Base-by-base conservation (phyloP, 192 early-diverging fungal species). In the Gigaspora rosea region DNA sequence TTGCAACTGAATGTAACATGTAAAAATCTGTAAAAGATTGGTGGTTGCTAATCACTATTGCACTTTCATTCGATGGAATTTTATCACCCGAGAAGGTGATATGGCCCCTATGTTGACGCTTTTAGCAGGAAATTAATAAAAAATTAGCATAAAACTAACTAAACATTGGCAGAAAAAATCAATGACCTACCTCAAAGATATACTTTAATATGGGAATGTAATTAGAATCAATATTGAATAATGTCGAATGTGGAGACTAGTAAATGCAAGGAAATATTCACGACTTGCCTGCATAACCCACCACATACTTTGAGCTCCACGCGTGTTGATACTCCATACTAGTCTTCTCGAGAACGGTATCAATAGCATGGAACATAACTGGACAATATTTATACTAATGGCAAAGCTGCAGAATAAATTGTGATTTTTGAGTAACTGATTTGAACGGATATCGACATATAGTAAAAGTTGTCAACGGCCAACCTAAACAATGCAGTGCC, bases 51-150 rank as follows among this genome's bases (percentile, higher is more conserved):
- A 89, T 81, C 47, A 89, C 88, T 51, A 89, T 51, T 6, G 88
- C 88, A 32, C 82, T 84, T 74, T 89, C 88, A 22, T 82, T 32
- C 9, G 79, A 33, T 18, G 86, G 85, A 12, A 89, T 70, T 76
- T 68, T 77, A 68, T 87, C 86, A 36, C 88, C 88, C 6, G 88
- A 89, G 68, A 86, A 89, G 56, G 88, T 87, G 61, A 89, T 85
- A n/a, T 72, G 77, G n/a, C 79, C 83, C 71, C 80, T 85, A 72
- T 85, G 84, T 54, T 62, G 49, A 35, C 66, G 49, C 61, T 64
- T 48, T 4, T 47, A 20, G 22, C 12, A 73, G 11, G 56, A 59
- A 76, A 78, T 69, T 75, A 71, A 59, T 66, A 72, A 56, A 64
- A 70, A 52, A 8, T 16, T n/a, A 15, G 6, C 13, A 51, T 11